Conservation (phyloP, 2,329 filamentous ascomycete species). For the Esteya vermicola region DNA sequence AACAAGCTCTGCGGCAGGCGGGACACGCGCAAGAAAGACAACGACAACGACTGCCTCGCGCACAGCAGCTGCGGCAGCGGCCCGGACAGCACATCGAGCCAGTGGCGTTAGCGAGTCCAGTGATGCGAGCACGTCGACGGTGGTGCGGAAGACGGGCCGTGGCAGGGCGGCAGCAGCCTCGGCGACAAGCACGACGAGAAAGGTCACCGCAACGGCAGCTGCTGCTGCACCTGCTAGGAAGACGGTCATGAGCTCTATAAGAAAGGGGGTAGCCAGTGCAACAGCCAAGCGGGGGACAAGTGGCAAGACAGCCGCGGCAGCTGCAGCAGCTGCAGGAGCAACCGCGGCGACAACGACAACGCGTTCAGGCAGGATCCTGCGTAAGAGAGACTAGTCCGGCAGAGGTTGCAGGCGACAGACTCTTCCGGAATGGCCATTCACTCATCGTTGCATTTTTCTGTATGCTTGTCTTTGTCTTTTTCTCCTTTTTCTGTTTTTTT, state of each 20-base stretch:
- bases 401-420: too few species aligned
- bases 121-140: conserved; percentile 49
- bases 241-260: conserved; percentile 39
- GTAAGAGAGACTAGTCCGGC: conserved; percentile 31
- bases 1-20: conserved; percentile 19
- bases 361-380: conserved; percentile 37
- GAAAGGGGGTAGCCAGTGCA: conserved; percentile 33
- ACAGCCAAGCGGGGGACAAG: conserved; percentile 34
- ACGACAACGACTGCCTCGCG: conserved; percentile 17
- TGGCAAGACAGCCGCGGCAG: conserved; percentile 23
- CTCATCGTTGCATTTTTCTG: too few species aligned
- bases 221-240: conserved; percentile 29
- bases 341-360: conserved; percentile 19
- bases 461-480: too few species aligned
- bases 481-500: too few species aligned
- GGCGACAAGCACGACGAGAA: conserved; percentile 20
- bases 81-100: conserved; percentile 34
- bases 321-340: conserved; percentile 15
- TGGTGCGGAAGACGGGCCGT: conserved; percentile 38
- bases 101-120: conserved; percentile 51
- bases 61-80: conserved; percentile 14
- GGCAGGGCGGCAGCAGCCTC: conserved; percentile 10
- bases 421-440: too few species aligned
- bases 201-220: conserved; percentile 18
- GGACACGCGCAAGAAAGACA: background rate